Percentiles rank a stretch among this genome's conserved stretches.
Conservation (phyloP, 2,329 filamentous ascomycete species). For the Tolypocladium capitatum region DNA sequence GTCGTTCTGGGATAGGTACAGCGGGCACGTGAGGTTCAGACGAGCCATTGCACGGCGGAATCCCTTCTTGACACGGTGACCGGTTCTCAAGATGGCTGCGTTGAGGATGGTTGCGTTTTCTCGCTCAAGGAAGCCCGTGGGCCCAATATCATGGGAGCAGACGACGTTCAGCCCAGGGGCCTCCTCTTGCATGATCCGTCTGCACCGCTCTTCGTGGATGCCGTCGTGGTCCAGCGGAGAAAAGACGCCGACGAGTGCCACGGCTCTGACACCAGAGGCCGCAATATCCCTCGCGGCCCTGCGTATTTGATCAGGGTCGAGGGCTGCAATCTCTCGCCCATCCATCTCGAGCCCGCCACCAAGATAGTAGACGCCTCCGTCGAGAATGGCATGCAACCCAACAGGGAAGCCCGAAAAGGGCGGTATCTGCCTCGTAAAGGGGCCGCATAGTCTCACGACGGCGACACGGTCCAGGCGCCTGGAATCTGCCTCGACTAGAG, state of each 20-base stretch:
- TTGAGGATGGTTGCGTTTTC: conserved; percentile 44
- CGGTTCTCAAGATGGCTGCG: conserved; percentile 35
- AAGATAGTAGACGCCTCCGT: conserved; percentile 26
- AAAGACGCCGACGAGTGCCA: conserved; percentile 32
- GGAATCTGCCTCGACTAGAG: conserved; percentile 31
- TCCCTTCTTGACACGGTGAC: conserved; percentile 29
- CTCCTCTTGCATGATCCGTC: conserved; percentile 21
- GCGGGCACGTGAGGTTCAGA: conserved; percentile 25
- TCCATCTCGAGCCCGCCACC: conserved; percentile 35
- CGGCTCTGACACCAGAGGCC: conserved; percentile 19
- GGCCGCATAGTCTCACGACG: conserved; percentile 31
- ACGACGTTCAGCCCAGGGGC: conserved; percentile 23
- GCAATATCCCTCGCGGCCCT: conserved; percentile 18
- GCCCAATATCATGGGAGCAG: conserved; percentile 29
- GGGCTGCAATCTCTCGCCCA: conserved; percentile 26
- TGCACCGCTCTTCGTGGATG: conserved; percentile 26
- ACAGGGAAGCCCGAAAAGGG: conserved; percentile 33
- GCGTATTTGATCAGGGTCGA: conserved; percentile 24
- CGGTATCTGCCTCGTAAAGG: conserved; percentile 28
- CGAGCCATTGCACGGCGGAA: conserved; percentile 32
- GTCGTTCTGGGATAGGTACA: conserved; percentile 40
- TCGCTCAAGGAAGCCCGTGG: conserved; percentile 28
- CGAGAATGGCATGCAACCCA: conserved; percentile 24
- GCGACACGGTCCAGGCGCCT: conserved; percentile 29
- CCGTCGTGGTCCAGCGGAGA: conserved; percentile 29